These are phyloP conservation scores for Backusella morwellensis DNA, from an alignment of 192 early-diverging fungal genomes.

Conservation along the genomic window DNA sequence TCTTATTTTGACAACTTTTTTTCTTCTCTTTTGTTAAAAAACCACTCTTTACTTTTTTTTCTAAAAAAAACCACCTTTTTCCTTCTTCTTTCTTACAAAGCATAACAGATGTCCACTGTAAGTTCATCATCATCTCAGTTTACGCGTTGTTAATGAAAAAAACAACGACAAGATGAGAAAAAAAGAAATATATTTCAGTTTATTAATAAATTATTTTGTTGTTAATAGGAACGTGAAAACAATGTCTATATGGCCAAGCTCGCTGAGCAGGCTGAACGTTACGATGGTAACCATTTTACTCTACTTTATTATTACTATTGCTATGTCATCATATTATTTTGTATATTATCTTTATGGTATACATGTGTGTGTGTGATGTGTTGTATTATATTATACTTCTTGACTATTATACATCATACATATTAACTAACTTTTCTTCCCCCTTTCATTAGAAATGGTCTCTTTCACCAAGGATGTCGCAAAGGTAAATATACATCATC, in stretches of 20 bases:
- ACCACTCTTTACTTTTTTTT: neutral
- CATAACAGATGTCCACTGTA: conserved; percentile 13
- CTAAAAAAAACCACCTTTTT: neutral
- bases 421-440: conserved; percentile 6
- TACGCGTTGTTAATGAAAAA: neutral
- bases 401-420: neutral
- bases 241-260: conserved; percentile 99
- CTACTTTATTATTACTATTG: neutral
- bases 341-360: no score
- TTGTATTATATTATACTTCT: neutral
- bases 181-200: neutral
- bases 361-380: neutral
- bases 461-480: conserved; percentile 85
- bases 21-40: neutral
- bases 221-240: conserved; percentile 50
- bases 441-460: conserved; percentile 70
- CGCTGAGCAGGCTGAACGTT: conserved; percentile 88
- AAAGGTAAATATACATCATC: conserved; percentile 32
- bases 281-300: conserved; percentile 55
- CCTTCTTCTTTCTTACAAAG: neutral
- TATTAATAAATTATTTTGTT: neutral
- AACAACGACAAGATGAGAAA: neutral
- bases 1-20: conserved; percentile 1
- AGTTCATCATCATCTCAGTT: conserved; percentile 12
- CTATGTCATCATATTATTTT: neutral